phyloP scores from a whole-genome alignment of 257 asterid species.

The Ilex asprella region DNA sequence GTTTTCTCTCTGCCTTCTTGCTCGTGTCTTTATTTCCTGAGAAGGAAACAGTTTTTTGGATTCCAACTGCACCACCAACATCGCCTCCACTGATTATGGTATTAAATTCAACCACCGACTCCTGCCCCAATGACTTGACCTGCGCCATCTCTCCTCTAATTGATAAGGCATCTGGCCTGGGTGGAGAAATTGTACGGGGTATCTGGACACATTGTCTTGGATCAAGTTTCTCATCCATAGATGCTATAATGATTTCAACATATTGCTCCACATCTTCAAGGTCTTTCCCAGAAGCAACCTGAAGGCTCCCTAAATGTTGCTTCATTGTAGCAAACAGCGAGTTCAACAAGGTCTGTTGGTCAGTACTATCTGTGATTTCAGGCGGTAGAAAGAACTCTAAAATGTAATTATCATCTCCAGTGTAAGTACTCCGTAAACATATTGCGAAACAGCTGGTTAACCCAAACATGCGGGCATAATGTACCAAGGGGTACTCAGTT shows the following conservation, averaged over 20 bases:
- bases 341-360: slow-evolving; percentile 54
- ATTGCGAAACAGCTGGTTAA: slow-evolving; percentile 69
- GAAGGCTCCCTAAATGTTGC: slow-evolving; percentile 66
- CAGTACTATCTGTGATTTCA: slow-evolving; percentile 28
- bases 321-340: slow-evolving; percentile 67
- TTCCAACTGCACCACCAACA: slow-evolving; percentile 24
- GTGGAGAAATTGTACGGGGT: slow-evolving; percentile 30
- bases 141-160: slow-evolving; percentile 22
- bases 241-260: slow-evolving; percentile 53
- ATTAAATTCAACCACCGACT: slow-evolving; percentile 22
- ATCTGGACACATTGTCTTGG: slow-evolving; percentile 24
- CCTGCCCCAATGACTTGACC: slow-evolving; percentile 32
- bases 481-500: slow-evolving; percentile 89
- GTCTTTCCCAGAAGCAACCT: slow-evolving; percentile 81
- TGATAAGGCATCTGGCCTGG: slow-evolving; percentile 22
- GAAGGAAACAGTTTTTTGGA: slow-evolving; percentile 31
- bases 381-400: slow-evolving; percentile 74
- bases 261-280: slow-evolving; percentile 67
- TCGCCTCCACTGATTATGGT: slow-evolving; percentile 30
- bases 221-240: slow-evolving; percentile 37
- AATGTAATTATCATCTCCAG: slow-evolving; percentile 77
- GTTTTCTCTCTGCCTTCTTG: slow-evolving; percentile 73
- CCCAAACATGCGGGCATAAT: slow-evolving; percentile 80
- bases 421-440: slow-evolving; percentile 66
- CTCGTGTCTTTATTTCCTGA: slow-evolving; percentile 32